phyloP scores from a whole-genome alignment of 1,284 basidiomycete genomes.

The Porphyrellus sp. region DNA sequence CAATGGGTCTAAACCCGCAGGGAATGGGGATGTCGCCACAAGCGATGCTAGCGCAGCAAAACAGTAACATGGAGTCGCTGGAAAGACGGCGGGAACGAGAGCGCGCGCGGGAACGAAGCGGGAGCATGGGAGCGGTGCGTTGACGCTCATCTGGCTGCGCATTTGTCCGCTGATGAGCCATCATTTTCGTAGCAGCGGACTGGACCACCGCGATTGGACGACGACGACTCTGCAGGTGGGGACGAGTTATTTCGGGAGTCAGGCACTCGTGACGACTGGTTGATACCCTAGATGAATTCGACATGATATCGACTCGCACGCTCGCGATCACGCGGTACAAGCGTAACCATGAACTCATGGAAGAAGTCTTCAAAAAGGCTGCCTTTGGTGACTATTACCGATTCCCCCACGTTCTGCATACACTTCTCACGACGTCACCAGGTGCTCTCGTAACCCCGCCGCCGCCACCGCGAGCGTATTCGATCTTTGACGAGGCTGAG shows the following conservation, averaged over 20 bases:
- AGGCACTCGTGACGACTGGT: not conserved
- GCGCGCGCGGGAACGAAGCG: conserved; percentile 37
- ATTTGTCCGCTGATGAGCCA: conserved; percentile 3
- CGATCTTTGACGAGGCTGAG: conserved; percentile 57
- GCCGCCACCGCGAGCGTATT: conserved; percentile 48
- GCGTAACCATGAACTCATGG: conserved; percentile 79
- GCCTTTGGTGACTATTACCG: conserved; percentile 51
- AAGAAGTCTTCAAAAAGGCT: conserved; percentile 70
- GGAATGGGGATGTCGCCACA: conserved; percentile 43
- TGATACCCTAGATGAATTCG: conserved; percentile 56
- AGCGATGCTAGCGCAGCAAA: conserved; percentile 68
- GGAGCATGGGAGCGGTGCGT: conserved; percentile 21
- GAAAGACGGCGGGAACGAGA: conserved; percentile 56
- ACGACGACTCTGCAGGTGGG: conserved; percentile 67
- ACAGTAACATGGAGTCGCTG: conserved; percentile 62
- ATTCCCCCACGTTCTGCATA: not conserved
- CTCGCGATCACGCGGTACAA: conserved; percentile 68
- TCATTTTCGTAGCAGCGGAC: conserved; percentile 22
- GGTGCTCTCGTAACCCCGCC: conserved; percentile 45
- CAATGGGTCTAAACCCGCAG: conserved; percentile 26
- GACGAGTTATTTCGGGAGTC: conserved; percentile 11
- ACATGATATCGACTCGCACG: conserved; percentile 67
- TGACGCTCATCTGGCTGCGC: not conserved
- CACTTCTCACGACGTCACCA: conserved; percentile 25
- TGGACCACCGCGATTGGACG: conserved; percentile 49